Evolutionary conservation across 495 filamentous ascomycete genomes (phyloP).

Genomic region (Acidiella bohemica): DNA sequence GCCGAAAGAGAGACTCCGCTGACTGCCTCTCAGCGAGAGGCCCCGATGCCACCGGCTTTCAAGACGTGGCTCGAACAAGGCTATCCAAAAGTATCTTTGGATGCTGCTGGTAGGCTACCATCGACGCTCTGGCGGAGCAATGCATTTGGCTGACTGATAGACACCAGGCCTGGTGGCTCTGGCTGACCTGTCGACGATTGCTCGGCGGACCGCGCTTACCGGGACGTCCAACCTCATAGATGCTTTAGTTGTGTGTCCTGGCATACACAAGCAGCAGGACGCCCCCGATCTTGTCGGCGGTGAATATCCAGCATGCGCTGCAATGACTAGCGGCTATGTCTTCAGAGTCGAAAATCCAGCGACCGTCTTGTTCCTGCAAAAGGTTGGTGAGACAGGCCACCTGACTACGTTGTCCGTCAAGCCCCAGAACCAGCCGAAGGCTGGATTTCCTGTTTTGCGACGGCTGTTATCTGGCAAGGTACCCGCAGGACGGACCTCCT

Average conservation of each 20-base stretch:
- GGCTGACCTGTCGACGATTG: slow-evolving; percentile 42
- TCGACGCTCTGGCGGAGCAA: too few relatives aligned
- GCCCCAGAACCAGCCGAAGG: too few relatives aligned
- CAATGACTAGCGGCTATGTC: slow-evolving; percentile 23
- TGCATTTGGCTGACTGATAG: too few relatives aligned
- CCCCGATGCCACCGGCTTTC: too few relatives aligned
- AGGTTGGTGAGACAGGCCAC: slow-evolving; percentile 15
- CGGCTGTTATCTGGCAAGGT: too few relatives aligned
- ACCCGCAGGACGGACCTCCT: background rate
- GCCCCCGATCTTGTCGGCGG: slow-evolving; percentile 29
- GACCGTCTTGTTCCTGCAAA: slow-evolving; percentile 20
- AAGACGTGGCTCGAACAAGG: too few relatives aligned
- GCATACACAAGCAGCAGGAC: slow-evolving; percentile 46
- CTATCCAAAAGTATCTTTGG: too few relatives aligned
- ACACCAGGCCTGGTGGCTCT: slow-evolving; percentile 35
- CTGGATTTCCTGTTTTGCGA: too few relatives aligned
- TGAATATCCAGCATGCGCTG: slow-evolving; percentile 23
- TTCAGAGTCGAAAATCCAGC: slow-evolving; percentile 25
- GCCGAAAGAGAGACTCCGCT: too few relatives aligned
- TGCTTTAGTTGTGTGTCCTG: slow-evolving; percentile 42
- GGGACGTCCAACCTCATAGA: slow-evolving; percentile 41
- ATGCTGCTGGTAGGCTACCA: too few relatives aligned
- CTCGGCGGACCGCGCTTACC: slow-evolving; percentile 40
- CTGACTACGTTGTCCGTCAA: slow-evolving; percentile 18
- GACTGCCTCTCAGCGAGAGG: too few relatives aligned